A percentile compares a stretch with the other conserved stretches of the same genome.
These are phyloP conservation scores for Atkinsonella texensis DNA, from an alignment of 2,329 filamentous ascomycete species.

Conservation along the genomic window DNA sequence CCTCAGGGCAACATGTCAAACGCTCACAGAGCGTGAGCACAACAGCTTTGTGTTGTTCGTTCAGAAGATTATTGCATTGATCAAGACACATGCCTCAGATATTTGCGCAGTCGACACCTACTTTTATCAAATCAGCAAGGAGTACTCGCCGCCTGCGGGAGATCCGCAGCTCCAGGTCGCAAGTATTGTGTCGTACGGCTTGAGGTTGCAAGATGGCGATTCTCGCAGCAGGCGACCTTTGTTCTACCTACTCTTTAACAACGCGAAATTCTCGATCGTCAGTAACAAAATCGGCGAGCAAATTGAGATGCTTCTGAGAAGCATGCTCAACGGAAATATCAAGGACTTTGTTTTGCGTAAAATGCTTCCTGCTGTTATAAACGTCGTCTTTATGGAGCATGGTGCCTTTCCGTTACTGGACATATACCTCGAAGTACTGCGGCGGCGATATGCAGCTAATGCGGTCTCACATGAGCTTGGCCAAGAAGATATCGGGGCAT, in stretches of 20 bases:
- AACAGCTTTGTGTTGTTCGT: slow-evolving; percentile 37
- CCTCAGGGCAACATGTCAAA: slow-evolving; percentile 25
- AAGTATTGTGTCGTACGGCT: slow-evolving; percentile 41
- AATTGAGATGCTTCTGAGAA: slow-evolving; percentile 30
- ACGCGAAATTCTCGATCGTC: slow-evolving; percentile 41
- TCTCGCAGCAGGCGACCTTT: slow-evolving; percentile 33
- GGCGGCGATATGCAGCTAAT: slow-evolving; percentile 21
- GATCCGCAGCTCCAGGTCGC: slow-evolving; percentile 46
- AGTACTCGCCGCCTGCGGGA: slow-evolving; percentile 42
- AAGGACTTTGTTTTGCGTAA: slow-evolving; percentile 34
- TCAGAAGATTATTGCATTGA: slow-evolving; percentile 37
- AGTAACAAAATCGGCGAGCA: slow-evolving; percentile 37
- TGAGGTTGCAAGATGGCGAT: slow-evolving; percentile 42
- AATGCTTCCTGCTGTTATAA: slow-evolving; percentile 43
- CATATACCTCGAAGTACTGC: slow-evolving; percentile 34
- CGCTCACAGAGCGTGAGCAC: slow-evolving; percentile 36
- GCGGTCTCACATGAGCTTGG: slow-evolving; percentile 26
- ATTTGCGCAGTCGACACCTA: slow-evolving; percentile 42
- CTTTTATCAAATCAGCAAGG: slow-evolving; percentile 43
- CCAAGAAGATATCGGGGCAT: slow-evolving; percentile 19
- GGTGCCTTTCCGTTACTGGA: slow-evolving; percentile 37
- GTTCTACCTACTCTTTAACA: slow-evolving; percentile 46
- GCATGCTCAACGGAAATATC: slow-evolving; percentile 34
- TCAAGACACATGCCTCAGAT: slow-evolving; percentile 41
- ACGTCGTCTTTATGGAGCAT: slow-evolving; percentile 20